phyloP scores from a whole-genome alignment of 1,284 basidiomycete genomes.

The Puccinia hordei region DNA sequence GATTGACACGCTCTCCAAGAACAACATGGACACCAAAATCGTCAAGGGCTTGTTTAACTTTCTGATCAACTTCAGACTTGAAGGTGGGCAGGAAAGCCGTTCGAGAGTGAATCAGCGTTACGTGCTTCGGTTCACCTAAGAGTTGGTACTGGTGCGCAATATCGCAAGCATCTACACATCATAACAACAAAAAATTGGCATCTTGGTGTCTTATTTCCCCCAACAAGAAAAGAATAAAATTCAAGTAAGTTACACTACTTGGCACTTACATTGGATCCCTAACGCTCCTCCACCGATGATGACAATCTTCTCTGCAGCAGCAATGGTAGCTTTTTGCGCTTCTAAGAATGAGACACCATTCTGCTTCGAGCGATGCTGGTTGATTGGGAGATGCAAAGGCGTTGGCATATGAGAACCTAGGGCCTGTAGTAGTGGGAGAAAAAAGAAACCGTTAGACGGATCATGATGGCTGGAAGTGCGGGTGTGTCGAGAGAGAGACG shows the following conservation, averaged over 20 bases:
- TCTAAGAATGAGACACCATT: conserved; percentile 33
- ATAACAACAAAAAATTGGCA: background rate
- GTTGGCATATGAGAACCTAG: conserved; percentile 35
- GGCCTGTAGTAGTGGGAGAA: conserved; percentile 18
- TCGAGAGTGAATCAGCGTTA: conserved; percentile 40
- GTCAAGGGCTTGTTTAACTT: conserved; percentile 17
- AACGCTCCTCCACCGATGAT: conserved; percentile 46
- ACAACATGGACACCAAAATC: conserved; percentile 15
- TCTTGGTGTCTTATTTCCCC: background rate
- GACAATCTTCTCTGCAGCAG: conserved; percentile 15
- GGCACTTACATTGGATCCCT: conserved; percentile 42
- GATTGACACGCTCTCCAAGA: conserved; percentile 32
- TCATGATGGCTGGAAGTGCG: background rate
- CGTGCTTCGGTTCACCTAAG: conserved; percentile 12
- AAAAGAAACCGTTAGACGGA: background rate
- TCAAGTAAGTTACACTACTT: too few relatives aligned
- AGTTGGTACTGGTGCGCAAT: conserved; percentile 38
- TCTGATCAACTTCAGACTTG: conserved; percentile 26
- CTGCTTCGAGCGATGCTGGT: conserved; percentile 9
- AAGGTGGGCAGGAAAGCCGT: conserved; percentile 30
- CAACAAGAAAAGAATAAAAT: too few relatives aligned
- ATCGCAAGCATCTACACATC: conserved; percentile 33
- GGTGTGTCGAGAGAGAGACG: background rate
- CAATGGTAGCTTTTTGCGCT: conserved; percentile 3
- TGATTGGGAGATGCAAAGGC: conserved; percentile 17